Percentiles rank a stretch among this genome's conserved stretches.
Conservation (phyloP, 768 basidiomycete genomes). For the Suillus paluster region DNA sequence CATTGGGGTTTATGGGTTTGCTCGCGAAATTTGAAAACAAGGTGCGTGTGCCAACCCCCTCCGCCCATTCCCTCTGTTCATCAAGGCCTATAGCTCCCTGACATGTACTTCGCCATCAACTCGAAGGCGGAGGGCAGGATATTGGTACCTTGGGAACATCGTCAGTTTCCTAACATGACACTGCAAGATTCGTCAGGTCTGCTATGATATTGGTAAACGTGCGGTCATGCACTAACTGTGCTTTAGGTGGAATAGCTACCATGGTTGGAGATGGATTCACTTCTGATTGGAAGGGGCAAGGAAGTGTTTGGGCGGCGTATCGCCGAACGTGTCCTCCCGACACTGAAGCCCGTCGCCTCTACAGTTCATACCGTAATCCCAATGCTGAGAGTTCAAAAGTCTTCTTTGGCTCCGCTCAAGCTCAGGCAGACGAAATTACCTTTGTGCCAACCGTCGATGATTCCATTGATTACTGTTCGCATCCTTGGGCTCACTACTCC, state of each 20-base stretch:
- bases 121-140: conserved; percentile 93
- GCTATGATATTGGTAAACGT: conserved; percentile 5
- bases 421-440: conserved; percentile 56
- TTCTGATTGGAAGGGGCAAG: conserved; percentile 84
- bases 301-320: conserved; percentile 93
- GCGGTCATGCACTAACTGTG: conserved; percentile 1
- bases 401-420: conserved; percentile 27
- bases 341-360: conserved; percentile 81
- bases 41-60: conserved; percentile 42
- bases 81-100: conserved; percentile 63
- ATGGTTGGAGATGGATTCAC: conserved; percentile 67
- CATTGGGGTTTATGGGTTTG: conserved; percentile 78
- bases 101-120: conserved; percentile 96
- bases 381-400: conserved; percentile 34
- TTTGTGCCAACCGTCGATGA: conserved; percentile 70
- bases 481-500: conserved; percentile 81
- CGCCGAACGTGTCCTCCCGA: conserved; percentile 87
- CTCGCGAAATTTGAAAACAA: conserved; percentile 67
- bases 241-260: conserved; percentile 52
- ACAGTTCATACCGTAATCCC: conserved; percentile 69
- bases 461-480: conserved; percentile 74
- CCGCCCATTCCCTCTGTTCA: not conserved
- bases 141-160: conserved; percentile 90
- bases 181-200: conserved; percentile 38
- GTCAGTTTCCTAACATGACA: conserved; percentile 73